These are phyloP conservation scores for Cyberlindnera subsufficiens DNA, from an alignment of 805 yeast genomes.

Conservation along the genomic window DNA sequence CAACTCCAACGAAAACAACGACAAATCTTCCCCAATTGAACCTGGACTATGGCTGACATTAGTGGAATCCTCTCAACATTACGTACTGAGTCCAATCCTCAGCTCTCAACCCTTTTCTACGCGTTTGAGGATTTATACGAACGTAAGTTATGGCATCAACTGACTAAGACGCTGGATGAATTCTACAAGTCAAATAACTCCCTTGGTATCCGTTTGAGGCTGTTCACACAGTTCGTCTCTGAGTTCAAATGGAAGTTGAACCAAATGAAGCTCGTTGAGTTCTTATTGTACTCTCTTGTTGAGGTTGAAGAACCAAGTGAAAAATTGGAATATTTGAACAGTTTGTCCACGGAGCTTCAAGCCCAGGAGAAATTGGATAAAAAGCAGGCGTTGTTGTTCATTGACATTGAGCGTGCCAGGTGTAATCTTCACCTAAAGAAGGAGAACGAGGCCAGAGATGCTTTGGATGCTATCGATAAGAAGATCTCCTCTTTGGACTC, in stretches of 20 bases:
- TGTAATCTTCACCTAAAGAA: conserved; percentile 51
- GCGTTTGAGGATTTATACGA: conserved; percentile 81
- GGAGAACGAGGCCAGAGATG: conserved; percentile 55
- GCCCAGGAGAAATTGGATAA: conserved; percentile 31
- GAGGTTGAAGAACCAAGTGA: conserved; percentile 37
- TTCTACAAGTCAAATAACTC: conserved; percentile 55
- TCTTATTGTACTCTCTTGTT: conserved; percentile 52
- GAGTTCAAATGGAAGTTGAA: conserved; percentile 68
- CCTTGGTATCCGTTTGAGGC: conserved; percentile 49
- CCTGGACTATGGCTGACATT: conserved; percentile 11
- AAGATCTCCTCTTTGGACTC: conserved; percentile 53
- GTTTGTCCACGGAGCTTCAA: conserved; percentile 39
- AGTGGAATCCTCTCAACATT: conserved; percentile 34
- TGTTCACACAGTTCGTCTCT: conserved; percentile 66
- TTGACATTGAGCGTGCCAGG: conserved; percentile 71
- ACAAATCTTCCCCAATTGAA: no score
- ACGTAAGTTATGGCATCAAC: conserved; percentile 91
- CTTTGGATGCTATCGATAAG: conserved; percentile 55
- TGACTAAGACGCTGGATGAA: conserved; percentile 59
- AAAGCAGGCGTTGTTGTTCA: conserved; percentile 51
- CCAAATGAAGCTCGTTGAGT: conserved; percentile 71
- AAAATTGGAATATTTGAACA: conserved; percentile 42
- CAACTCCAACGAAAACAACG: not conserved
- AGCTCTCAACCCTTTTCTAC: conserved; percentile 54
- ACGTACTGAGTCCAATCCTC: conserved; percentile 61